phyloP scores from a whole-genome alignment of 2,329 filamentous ascomycete genomes.

The Chaetomium strumarium region DNA sequence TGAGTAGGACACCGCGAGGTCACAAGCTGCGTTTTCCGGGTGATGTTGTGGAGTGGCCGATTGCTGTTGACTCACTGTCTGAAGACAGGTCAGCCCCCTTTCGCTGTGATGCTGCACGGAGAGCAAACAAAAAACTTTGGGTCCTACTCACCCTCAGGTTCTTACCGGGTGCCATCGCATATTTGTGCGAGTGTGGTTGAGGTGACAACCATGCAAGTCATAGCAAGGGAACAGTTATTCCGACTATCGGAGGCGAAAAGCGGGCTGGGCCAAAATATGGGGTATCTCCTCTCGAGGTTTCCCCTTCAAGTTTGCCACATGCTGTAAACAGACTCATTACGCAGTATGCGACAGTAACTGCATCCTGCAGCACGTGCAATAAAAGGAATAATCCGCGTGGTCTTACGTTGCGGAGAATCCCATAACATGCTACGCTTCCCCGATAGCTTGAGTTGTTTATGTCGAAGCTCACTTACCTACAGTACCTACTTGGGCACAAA shows the following conservation, averaged over 20 bases:
- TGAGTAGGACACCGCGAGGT: background rate
- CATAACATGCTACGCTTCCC: too few species aligned
- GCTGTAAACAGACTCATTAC: background rate
- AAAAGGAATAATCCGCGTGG: too few species aligned
- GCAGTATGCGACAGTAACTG: too few species aligned
- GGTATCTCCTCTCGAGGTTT: background rate
- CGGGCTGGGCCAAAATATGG: constrained; percentile 5
- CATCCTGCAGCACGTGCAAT: too few species aligned
- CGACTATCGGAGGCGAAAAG: constrained; percentile 18
- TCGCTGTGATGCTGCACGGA: too few species aligned
- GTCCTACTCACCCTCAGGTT: constrained; percentile 6
- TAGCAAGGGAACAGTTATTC: background rate
- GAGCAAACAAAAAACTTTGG: too few species aligned
- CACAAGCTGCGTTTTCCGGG: too few species aligned
- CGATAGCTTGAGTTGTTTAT: too few species aligned
- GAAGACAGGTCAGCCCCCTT: too few species aligned
- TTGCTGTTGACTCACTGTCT: constrained; percentile 4
- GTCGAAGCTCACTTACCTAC: too few species aligned
- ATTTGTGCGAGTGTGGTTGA: background rate
- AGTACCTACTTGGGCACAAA: too few species aligned
- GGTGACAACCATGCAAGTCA: background rate
- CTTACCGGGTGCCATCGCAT: background rate
- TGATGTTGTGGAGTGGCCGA: background rate
- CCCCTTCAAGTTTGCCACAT: background rate
- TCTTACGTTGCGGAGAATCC: too few species aligned